A percentile compares a stretch with the other conserved stretches of the same genome.
These are phyloP conservation scores for Isoetes taiwanensis DNA, from an alignment of 75 land plant species.

Conservation along the genomic window DNA sequence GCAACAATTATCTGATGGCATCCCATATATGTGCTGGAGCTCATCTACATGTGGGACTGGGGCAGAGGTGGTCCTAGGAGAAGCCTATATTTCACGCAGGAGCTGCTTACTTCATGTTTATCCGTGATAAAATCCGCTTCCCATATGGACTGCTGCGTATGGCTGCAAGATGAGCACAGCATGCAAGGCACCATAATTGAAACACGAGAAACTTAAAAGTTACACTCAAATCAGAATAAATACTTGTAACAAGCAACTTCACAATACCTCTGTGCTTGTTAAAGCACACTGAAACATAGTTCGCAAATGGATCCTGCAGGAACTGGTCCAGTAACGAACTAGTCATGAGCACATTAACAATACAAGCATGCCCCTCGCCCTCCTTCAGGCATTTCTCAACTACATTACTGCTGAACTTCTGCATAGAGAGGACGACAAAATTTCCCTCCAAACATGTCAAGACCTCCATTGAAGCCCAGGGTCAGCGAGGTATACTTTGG, in stretches of 20 bases:
- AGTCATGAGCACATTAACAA: conserved; percentile 44
- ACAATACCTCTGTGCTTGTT: conserved; percentile 56
- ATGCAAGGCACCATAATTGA: too few relatives aligned
- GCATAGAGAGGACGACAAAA: conserved; percentile 45
- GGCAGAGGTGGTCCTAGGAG: too few relatives aligned
- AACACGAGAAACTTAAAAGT: too few relatives aligned
- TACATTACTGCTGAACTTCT: conserved; percentile 73
- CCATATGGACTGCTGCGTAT: conserved; percentile 51
- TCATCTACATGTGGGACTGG: too few relatives aligned
- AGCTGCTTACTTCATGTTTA: conserved; percentile 34
- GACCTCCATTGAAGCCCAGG: conserved; percentile 39
- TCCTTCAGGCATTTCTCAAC: conserved; percentile 66
- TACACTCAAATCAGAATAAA: too few relatives aligned
- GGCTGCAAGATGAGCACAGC: conserved; percentile 33
- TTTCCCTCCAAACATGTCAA: conserved; percentile 41
- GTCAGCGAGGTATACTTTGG: too few relatives aligned
- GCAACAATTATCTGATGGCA: too few relatives aligned
- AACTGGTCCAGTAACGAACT: conserved; percentile 38
- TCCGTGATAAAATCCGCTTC: conserved; percentile 47
- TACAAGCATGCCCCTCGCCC: conserved; percentile 27
- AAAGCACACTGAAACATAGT: conserved; percentile 74
- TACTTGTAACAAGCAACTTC: too few relatives aligned
- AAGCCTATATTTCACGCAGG: too few relatives aligned
- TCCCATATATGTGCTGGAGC: too few relatives aligned
- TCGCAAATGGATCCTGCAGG: conserved; percentile 64